Evolutionary conservation across 2,329 filamentous ascomycete genomes (phyloP), one percentile per base, ranked within the genome.

Genomic region (Fusarium gaditjirri): DNA sequence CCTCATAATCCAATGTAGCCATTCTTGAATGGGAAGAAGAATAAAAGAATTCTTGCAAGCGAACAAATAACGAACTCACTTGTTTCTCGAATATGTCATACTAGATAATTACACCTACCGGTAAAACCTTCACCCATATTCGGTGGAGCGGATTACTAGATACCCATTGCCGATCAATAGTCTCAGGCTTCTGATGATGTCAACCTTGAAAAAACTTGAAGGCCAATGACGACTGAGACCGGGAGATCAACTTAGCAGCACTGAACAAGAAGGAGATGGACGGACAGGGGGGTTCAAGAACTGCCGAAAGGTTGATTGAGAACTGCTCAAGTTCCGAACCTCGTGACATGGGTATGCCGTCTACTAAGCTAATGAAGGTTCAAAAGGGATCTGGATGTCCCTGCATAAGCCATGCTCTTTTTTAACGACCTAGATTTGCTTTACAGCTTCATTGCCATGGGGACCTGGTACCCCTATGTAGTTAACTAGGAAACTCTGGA

Each of bases 111-210:
- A 16, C 27, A n/a, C 14, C 21, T 38, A 21, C 49, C 23, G 19
- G 25, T 12, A 41, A 21, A 36, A 12, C 19, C 54, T 21, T 50
- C 35, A 36, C 23, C 12, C 14, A 39, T 33, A 33, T 23, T 19
- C 19, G 42, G 59, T 38, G 39, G 56, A 54, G 67, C n/a, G 11
- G 43, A 33, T 33, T 29, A 29, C 27, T 31, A 31, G 29, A 12
- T 21, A 39, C 36, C 39, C 10, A 39, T 41, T 54, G 61, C 41
- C 41, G 70, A 72, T 72, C 70, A 49, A 55, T 50, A 63, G 58
- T 61, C 68, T 60, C 41, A 42, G 49, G 27, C 44, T 29, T 44
- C 56, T 41, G 55, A 73, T 72, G 70, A 72, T 72, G 70, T 72
- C 70, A 72, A 63, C 43, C 23, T 29, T 43, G 38, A 38, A 56